Base-by-base conservation (phyloP, 768 basidiomycete genomes). In the Exsudoporus frostii region DNA sequence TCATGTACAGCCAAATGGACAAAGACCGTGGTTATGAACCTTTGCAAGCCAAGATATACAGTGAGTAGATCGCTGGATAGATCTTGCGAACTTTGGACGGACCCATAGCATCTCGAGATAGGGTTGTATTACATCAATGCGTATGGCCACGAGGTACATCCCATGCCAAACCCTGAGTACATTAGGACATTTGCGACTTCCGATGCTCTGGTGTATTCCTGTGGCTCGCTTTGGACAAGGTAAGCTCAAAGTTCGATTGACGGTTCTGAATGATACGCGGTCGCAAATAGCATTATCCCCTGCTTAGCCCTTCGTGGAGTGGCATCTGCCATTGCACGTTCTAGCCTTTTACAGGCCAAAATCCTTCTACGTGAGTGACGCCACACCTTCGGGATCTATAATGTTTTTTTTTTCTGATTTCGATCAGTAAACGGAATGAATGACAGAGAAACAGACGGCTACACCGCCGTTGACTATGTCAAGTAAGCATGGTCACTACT, bases 141-240 rank as follows among this genome's bases (percentile, higher is more conserved):
- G 7, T 95, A 93, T 61, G 92, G 92, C 10, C 87, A 86, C 71
- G 92, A 96, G 72, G 88, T 97, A n/a, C 85, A 90, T 63, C 94
- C 94, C 17, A 76, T 81, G 38, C 92, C 94, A 0, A 96, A 95
- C 66, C 81, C 85, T 2, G 90, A 89, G 39, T 92, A 86, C 64
- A 65, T 98, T 45, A 69, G 80, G 13, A 79, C 80, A 47, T 73
- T 96, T 10, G 70, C 72, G 4, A 72, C 76, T 29, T 80, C 80
- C 51, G 82, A 89, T 57, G 74, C 88, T 3, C 73, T 98, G 27
- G 84, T 98, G 3, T 97, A 96, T 67, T 94, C 92, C 4, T 94
- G 93, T 65, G 94, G 94, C 6, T 96, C 93, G 2, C 74, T 98
- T 8, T 98, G 92, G 92, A 98, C 94, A 14, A 92, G 90, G 91